Percentiles rank a stretch among this genome's conserved stretches.
These are phyloP conservation scores for Cerrena zonata DNA, from an alignment of 1,284 basidiomycete genomes.

Conservation along the genomic window DNA sequence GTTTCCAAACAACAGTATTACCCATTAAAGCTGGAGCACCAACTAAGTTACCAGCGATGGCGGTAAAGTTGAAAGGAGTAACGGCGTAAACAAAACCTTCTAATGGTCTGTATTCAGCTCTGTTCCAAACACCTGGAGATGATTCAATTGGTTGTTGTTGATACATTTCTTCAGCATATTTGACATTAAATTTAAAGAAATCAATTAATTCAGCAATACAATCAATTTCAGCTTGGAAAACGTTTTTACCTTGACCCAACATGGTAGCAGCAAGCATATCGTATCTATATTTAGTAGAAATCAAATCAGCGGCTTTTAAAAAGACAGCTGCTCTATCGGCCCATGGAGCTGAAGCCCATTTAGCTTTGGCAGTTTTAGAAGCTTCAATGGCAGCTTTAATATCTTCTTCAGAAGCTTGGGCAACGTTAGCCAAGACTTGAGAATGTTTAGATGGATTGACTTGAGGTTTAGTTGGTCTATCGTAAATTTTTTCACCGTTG, in stretches of 20 bases:
- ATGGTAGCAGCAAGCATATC: slow-evolving; percentile 95
- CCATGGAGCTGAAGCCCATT: slow-evolving; percentile 95
- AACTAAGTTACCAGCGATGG: slow-evolving; percentile 89
- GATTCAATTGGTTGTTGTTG: slow-evolving; percentile 85
- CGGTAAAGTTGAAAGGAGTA: slow-evolving; percentile 98
- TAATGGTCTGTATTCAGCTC: slow-evolving; percentile 90
- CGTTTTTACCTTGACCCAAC: slow-evolving; percentile 97
- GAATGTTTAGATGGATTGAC: no score
- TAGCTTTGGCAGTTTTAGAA: slow-evolving; percentile 78
- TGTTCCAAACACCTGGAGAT: slow-evolving; percentile 88
- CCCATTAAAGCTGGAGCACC: slow-evolving; percentile 89
- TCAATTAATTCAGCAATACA: slow-evolving; percentile 93
- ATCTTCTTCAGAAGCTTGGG: slow-evolving; percentile 75
- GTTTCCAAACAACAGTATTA: slow-evolving; percentile 96
- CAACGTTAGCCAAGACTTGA: no score
- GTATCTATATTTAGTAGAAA: slow-evolving; percentile 90
- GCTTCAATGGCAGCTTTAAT: slow-evolving; percentile 82
- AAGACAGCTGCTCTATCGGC: slow-evolving; percentile 95
- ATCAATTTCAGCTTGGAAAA: slow-evolving; percentile 99
- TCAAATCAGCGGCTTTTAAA: slow-evolving; percentile 91
- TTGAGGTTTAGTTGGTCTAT: no score
- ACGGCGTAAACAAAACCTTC: slow-evolving; percentile 97
- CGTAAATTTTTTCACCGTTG: no score
- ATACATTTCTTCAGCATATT: slow-evolving; percentile 94
- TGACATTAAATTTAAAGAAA: slow-evolving; percentile 95